phyloP scores from a whole-genome alignment of 2,329 filamentous ascomycete species.

The Dactylellina sp. region DNA sequence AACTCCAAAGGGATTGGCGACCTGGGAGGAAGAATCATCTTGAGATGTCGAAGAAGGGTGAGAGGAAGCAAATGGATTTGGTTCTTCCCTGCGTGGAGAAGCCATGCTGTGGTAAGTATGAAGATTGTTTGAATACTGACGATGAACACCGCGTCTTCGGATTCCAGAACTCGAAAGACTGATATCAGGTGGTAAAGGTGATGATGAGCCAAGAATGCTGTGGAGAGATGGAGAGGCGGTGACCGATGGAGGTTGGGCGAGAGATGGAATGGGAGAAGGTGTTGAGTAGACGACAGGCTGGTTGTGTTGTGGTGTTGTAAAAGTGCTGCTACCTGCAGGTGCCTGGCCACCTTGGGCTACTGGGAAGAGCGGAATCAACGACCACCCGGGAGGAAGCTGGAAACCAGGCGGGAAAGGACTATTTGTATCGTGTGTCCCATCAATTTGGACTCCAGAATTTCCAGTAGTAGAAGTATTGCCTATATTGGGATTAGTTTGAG shows the following conservation, averaged over 20 bases:
- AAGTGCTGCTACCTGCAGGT: slow-evolving; percentile 9
- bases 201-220: background rate
- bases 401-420: slow-evolving; percentile 31
- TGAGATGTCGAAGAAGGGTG: background rate
- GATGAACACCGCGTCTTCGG: slow-evolving; percentile 49
- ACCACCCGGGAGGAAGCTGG: slow-evolving; percentile 54
- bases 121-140: slow-evolving; percentile 52
- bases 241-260: slow-evolving; percentile 13
- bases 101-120: slow-evolving; percentile 54
- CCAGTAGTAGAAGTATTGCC: background rate
- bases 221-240: slow-evolving; percentile 15
- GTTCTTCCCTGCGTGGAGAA: slow-evolving; percentile 44
- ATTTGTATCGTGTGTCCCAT: background rate
- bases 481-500: background rate
- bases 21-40: slow-evolving; percentile 5
- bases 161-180: slow-evolving; percentile 51
- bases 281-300: slow-evolving; percentile 35
- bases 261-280: slow-evolving; percentile 33
- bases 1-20: background rate
- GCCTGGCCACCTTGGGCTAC: slow-evolving; percentile 27
- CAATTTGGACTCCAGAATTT: background rate
- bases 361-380: slow-evolving; percentile 42
- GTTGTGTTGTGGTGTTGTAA: slow-evolving; percentile 51
- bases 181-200: slow-evolving; percentile 25
- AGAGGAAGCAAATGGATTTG: slow-evolving; percentile 46